Base-by-base conservation (phyloP, 768 basidiomycete species). In the Polyporus arcularius region DNA sequence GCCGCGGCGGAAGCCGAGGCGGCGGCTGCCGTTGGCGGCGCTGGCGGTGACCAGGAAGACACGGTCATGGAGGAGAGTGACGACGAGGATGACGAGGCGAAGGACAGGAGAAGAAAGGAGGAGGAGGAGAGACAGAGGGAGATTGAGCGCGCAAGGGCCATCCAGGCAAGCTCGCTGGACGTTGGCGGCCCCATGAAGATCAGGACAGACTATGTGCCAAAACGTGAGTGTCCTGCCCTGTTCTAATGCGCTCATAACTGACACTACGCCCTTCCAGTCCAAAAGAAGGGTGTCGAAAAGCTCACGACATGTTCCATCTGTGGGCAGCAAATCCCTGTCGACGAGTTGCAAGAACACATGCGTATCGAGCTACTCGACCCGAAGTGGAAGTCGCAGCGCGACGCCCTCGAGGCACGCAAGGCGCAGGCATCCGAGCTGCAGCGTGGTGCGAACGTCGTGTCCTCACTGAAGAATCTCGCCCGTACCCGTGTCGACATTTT, bases 291-390 rank as follows among this genome's bases (percentile, higher is more conserved):
- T 52, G 87, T 87, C 74, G 78, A 84, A 41, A 82, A 86, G 40
- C 87, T 91, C 76, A 90, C 94, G 4, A 94, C 90, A 31, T 98
- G 95, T 78, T 83, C 89, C 16, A 90, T 98, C 67, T 97, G 96
- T 76, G 89, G 91, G n/a, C 96, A 98, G 73, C 90, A 94, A 74
- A 92, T 99, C 40, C 89, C 97, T 30, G 89, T 96, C 68, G 92
- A 97, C 75, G 96, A 98, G 72, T 79, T 98, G 47, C 86, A 96
- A 67, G 96, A 98, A 72, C 97, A 98, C 74, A 95, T 98, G 86
- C 92, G 97, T 67, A 98, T 98, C 71, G 97, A 99, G 72, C 75
- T 98, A 62, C 84, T 99, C 67, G 97, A 99, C 76, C 97, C 97
- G 43, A 87, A 89, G 73, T 99, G 96, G 96, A 98, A 98, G 74